Evolutionary conservation across 352 stramenopile genomes (phyloP).

Genomic region (Phytopythium cucurbitacearum): DNA sequence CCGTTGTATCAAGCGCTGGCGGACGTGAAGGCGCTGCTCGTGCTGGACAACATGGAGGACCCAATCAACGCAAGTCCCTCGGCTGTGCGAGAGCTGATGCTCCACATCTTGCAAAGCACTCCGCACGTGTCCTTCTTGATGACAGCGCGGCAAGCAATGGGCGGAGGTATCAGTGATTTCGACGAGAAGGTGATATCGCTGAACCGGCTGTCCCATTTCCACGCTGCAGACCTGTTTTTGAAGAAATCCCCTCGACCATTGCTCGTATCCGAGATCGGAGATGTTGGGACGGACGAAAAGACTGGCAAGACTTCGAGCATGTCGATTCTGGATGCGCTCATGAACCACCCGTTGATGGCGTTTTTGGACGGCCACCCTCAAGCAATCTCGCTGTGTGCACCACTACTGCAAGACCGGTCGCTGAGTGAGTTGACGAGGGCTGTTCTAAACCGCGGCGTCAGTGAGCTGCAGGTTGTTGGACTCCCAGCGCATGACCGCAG

Average conservation of each 20-base stretch:
- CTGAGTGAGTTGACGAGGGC: constrained; percentile 68
- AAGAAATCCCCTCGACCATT: constrained; percentile 69
- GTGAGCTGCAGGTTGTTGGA: constrained; percentile 60
- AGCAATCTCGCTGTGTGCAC: constrained; percentile 73
- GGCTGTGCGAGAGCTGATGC: constrained; percentile 50
- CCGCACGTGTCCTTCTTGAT: constrained; percentile 61
- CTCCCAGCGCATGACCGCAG: constrained; percentile 62
- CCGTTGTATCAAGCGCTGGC: constrained; percentile 49
- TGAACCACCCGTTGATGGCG: constrained; percentile 68
- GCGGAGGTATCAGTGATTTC: constrained; percentile 59
- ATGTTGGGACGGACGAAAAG: constrained; percentile 21
- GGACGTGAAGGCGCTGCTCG: constrained; percentile 56
- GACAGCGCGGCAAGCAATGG: constrained; percentile 70
- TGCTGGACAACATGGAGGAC: constrained; percentile 85
- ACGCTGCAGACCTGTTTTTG: constrained; percentile 71
- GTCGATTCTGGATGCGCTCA: constrained; percentile 56
- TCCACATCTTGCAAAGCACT: constrained; percentile 62
- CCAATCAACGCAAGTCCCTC: constrained; percentile 63
- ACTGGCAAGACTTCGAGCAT: constrained; percentile 16
- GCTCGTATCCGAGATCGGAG: constrained; percentile 61
- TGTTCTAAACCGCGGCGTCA: constrained; percentile 65
- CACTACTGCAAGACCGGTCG: constrained; percentile 69
- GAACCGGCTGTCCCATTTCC: constrained; percentile 64
- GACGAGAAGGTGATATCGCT: constrained; percentile 81
- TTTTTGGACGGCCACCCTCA: constrained; percentile 80